Base-by-base conservation (phyloP, 495 filamentous ascomycete species). In the Clohesyomyces aquaticus region DNA sequence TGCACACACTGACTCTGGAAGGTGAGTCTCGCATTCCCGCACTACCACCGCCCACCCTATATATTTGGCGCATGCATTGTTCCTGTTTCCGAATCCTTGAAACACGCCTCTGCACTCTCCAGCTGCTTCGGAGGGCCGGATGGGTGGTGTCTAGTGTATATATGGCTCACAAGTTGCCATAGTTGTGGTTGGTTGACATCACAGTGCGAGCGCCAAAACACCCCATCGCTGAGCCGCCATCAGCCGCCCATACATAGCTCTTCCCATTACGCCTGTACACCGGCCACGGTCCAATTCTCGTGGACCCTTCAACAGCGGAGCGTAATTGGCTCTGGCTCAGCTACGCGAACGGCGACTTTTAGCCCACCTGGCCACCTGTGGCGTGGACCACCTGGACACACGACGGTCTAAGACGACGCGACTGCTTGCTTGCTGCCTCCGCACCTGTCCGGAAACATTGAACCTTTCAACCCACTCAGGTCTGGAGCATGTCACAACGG, bases 401-500 rank as follows among this genome's bases (percentile, higher is more conserved):
- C 29, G 46, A 12, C 46, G 18, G 65, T 59, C 60, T 55, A 23
- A 56, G 51, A n/a, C 14, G 9, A 22, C 41, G 22, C 62, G 62
- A 54, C 22, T 22, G 29, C 48, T 52, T 38, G 35, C 29, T 54
- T n/a, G 18, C 22, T 32, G 11, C 38, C 42, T 47, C 28, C 26
- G 19, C n/a, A n/a, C n/a, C n/a, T n/a, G n/a, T n/a, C n/a, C n/a
- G n/a, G n/a, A n/a, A n/a, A n/a, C n/a, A n/a, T n/a, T n/a, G n/a
- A n/a, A n/a, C n/a, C n/a, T n/a, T n/a, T n/a, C n/a, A 18, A 59
- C 53, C 27, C 45, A 29, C 58, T 18, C 12, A 18, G 25, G 35
- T 29, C n/a, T 62, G 27, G 63, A 55, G 45, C 53, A 71, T 71
- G 68, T 67, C 64, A 55, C 68, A 69, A 55, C 43, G 74, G 50